A percentile compares a stretch with the other conserved stretches of the same genome.
Conservation (phyloP, 768 basidiomycete genomes). For the Phanerodontia chrysosporium region DNA sequence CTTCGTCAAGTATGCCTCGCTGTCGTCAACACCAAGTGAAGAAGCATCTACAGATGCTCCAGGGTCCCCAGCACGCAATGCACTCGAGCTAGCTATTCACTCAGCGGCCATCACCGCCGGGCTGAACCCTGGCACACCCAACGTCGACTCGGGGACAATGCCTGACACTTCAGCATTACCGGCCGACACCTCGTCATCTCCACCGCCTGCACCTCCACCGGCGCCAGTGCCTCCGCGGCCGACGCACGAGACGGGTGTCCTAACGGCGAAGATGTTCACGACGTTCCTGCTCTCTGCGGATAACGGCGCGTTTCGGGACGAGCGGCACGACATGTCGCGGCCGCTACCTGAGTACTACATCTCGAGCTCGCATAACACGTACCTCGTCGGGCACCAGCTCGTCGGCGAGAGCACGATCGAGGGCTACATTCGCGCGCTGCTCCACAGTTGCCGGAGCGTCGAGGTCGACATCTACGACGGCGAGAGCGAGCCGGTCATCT, state of each 20-base stretch:
- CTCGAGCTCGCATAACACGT: conserved; percentile 91
- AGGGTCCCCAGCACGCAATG: conserved; percentile 21
- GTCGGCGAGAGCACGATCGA: conserved; percentile 88
- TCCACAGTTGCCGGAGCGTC: conserved; percentile 90
- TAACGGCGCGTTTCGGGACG: conserved; percentile 58
- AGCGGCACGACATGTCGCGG: conserved; percentile 83
- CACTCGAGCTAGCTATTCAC: conserved; percentile 25
- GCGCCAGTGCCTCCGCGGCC: conserved; percentile 13
- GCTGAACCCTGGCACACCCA: background rate
- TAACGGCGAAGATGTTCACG: conserved; percentile 64
- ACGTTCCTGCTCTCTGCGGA: conserved; percentile 78
- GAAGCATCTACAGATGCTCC: background rate
- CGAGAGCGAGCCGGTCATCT: conserved; percentile 77
- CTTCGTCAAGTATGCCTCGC: conserved; percentile 35
- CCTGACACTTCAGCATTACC: background rate
- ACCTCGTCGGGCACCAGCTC: conserved; percentile 82
- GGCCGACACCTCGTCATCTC: background rate
- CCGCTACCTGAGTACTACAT: conserved; percentile 87
- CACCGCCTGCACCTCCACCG: conserved; percentile 3
- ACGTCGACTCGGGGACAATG: background rate
- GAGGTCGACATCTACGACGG: conserved; percentile 96
- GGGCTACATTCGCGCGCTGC: conserved; percentile 86
- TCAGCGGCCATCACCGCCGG: conserved; percentile 13
- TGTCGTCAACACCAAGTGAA: background rate
- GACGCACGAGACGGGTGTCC: conserved; percentile 22